Conservation (phyloP, 108 stramenopile species). For the Epipyxis sp. region DNA sequence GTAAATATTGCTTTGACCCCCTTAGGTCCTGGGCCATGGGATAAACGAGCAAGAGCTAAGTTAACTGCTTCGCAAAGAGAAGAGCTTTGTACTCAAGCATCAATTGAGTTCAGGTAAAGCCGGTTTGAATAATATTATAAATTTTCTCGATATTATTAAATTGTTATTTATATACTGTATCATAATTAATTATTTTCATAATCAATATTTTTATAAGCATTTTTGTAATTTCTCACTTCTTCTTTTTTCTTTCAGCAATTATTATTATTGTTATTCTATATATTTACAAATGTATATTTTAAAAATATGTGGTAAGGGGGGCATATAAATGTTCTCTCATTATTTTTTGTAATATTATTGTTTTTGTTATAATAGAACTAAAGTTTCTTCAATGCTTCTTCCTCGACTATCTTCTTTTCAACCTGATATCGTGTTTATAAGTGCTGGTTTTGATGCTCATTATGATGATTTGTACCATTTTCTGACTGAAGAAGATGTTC, state of each 20-base stretch:
- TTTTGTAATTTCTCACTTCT: too few relatives aligned
- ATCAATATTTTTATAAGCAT: too few relatives aligned
- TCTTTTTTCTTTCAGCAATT: too few relatives aligned
- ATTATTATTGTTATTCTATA: too few relatives aligned
- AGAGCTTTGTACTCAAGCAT: background rate
- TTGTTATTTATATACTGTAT: too few relatives aligned
- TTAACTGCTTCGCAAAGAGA: background rate
- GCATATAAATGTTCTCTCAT: too few relatives aligned
- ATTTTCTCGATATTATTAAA: too few relatives aligned
- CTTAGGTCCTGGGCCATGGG: background rate
- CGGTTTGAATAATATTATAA: too few relatives aligned
- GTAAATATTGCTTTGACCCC: slow-evolving; percentile 16
- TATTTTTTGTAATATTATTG: too few relatives aligned
- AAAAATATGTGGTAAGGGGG: too few relatives aligned
- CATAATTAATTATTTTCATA: too few relatives aligned
- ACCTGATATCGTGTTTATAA: slow-evolving; percentile 93
- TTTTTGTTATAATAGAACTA: background rate
- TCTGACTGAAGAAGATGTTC: slow-evolving; percentile 14
- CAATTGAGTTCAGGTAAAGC: background rate
- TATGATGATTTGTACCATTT: slow-evolving; percentile 33
- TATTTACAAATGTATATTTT: too few relatives aligned
- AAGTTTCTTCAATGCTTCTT: slow-evolving; percentile 26
- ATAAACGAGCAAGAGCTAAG: background rate
- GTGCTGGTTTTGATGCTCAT: slow-evolving; percentile 97
- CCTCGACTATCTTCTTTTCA: slow-evolving; percentile 68